Conservation (phyloP, 1,139 yeast genomes). For the Arxiozyma heterogenica region DNA sequence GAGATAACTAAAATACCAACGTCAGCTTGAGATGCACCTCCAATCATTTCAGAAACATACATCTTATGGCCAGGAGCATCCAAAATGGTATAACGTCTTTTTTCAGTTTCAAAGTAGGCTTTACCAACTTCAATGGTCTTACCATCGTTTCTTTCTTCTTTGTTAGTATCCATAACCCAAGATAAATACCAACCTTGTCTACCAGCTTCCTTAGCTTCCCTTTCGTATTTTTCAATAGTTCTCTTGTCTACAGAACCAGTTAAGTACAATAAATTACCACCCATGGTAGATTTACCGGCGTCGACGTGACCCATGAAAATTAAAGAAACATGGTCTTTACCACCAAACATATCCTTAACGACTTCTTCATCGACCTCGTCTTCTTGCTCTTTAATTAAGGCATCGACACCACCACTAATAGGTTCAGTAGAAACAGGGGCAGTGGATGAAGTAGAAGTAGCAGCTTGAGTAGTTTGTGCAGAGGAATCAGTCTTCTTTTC, state of each 20-base stretch:
- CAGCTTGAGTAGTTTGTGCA: slow-evolving; percentile 9
- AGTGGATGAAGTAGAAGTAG: slow-evolving; percentile 5
- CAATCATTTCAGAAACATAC: slow-evolving; percentile 98
- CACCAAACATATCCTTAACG: slow-evolving; percentile 88
- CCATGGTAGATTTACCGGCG: slow-evolving; percentile 99
- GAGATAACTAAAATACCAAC: slow-evolving; percentile 86
- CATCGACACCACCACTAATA: slow-evolving; percentile 25
- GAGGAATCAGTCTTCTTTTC: slow-evolving; percentile 9
- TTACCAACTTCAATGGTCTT: slow-evolving; percentile 98
- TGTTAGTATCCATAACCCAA: slow-evolving; percentile 99
- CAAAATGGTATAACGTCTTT: slow-evolving; percentile 92
- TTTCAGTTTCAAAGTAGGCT: slow-evolving; percentile 93
- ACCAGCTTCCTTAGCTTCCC: slow-evolving; percentile 98
- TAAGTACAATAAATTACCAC: slow-evolving; percentile 86
- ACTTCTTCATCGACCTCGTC: slow-evolving; percentile 82
- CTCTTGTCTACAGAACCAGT: slow-evolving; percentile 98
- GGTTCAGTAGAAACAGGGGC: slow-evolving; percentile 12
- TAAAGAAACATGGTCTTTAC: slow-evolving; percentile 92
- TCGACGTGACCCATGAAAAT: slow-evolving; percentile 99
- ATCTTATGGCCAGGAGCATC: slow-evolving; percentile 99
- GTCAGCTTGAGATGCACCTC: slow-evolving; percentile 98
- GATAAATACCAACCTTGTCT: slow-evolving; percentile 99
- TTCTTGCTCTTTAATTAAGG: slow-evolving; percentile 64
- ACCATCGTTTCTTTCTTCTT: slow-evolving; percentile 97
- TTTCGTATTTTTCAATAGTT: slow-evolving; percentile 96